Evolutionary conservation across 805 yeast species (phyloP), one percentile per base, ranked within the genome.

Genomic region (Yarrowia bubula): DNA sequence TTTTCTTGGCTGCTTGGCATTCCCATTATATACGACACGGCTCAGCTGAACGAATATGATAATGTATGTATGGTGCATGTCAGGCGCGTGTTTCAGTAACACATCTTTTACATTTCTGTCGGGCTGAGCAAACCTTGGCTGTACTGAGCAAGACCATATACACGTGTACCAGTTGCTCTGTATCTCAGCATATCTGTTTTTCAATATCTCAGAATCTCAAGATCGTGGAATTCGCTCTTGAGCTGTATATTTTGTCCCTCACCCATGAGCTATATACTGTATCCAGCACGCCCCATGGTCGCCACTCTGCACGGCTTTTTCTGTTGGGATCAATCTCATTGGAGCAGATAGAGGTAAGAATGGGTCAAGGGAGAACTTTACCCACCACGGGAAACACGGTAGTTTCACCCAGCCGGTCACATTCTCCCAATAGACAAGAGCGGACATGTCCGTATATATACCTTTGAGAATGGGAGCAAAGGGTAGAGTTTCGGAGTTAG

Each of bases 21-120:
- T 31, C 33, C 17, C 41, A 48, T 48, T 48, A 48, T 48, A 48
- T 48, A 48, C 55, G 55, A 35, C 55, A 48, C 55, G 55, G 55
- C 55, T 48, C 35, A 38, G 41, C 41, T 32, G 33, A 33, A 35
- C 41, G 55, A 35, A 48, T 48, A 48, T 48, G 55, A 48, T 48
- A 48, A 48, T 48, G 55, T 48, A 48, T 48, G 55, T 48, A 48
- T 48, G 55, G 55, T 48, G 55, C 55, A 48, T 48, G 55, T 33
- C 13, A 35, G 41, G 41, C 55, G 55, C 41, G 17, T 33, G 41
- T 17, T 33, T 32, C 53, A 32, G 39, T 33, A 48, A 17, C 53
- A 48, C 53, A 48, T 48, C 31, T 18, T 39, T 48, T 48, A 48
- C 55, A 48, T 48, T 48, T 48, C 55, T 48, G 55, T 48, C 53